phyloP scores from a whole-genome alignment of 2,329 filamentous ascomycete species.

The Metarhizium robertsii region DNA sequence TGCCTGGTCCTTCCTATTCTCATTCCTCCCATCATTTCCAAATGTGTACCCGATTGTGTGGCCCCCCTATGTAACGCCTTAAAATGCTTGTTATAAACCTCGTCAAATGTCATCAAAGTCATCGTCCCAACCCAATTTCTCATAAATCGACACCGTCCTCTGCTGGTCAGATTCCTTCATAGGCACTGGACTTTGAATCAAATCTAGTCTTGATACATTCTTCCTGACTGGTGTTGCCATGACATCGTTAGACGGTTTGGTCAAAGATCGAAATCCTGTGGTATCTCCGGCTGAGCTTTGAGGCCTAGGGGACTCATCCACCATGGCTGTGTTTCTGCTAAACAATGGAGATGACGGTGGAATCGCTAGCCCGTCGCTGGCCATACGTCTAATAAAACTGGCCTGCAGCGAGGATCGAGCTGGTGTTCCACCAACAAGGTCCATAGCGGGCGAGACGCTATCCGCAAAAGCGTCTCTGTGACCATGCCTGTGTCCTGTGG shows the following conservation, averaged over 20 bases:
- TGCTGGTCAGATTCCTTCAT: conserved; percentile 8
- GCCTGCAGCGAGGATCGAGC: conserved; percentile 14
- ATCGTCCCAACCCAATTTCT: conserved; percentile 49
- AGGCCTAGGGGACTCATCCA: conserved; percentile 9
- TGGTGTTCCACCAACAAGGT: conserved; percentile 22
- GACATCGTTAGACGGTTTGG: conserved; percentile 13
- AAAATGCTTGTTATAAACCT: conserved; percentile 9
- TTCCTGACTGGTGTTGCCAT: conserved; percentile 32
- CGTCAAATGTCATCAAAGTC: conserved; percentile 39
- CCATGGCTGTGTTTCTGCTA: conserved; percentile 13
- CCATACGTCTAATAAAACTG: conserved; percentile 19
- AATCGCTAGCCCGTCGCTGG: conserved; percentile 17
- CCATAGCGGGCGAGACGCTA: conserved; percentile 19
- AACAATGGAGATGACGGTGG: conserved; percentile 27
- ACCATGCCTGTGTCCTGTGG: conserved; percentile 27
- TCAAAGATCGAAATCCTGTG: conserved; percentile 11
- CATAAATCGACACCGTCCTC: conserved; percentile 38
- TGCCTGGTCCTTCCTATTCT: neutral
- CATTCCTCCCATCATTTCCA: neutral
- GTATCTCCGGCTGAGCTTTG: conserved; percentile 9
- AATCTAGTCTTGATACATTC: conserved; percentile 11
- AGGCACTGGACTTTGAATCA: conserved; percentile 10
- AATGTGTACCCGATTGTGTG: neutral
- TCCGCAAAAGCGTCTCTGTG: conserved; percentile 20
- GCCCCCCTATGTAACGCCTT: conserved; percentile 3